These are phyloP conservation scores for Ustilago sp. DNA, from an alignment of 1,284 basidiomycete species.

Conservation along the genomic window DNA sequence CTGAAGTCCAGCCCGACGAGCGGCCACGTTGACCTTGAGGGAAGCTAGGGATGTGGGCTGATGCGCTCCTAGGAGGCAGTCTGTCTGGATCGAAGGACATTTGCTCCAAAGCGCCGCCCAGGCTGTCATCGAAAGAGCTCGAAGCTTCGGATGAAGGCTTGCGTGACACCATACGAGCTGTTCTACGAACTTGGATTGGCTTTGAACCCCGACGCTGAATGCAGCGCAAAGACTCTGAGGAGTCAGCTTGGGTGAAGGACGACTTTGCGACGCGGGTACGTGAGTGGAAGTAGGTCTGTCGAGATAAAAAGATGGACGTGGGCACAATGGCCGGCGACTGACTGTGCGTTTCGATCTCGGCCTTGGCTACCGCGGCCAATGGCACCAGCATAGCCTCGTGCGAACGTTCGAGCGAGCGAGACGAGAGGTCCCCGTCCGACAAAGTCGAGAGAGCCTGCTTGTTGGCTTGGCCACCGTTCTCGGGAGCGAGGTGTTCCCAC, in stretches of 20 bases:
- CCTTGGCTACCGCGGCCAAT: slow-evolving; percentile 32
- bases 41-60: slow-evolving; percentile 44
- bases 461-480: slow-evolving; percentile 5
- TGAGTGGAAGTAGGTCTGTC: slow-evolving; percentile 46
- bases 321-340: slow-evolving; percentile 45
- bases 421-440: background rate
- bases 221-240: slow-evolving; percentile 10
- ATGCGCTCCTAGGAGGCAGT: slow-evolving; percentile 25
- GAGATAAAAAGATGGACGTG: slow-evolving; percentile 41
- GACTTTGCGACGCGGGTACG: slow-evolving; percentile 15
- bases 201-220: slow-evolving; percentile 23
- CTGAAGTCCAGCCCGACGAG: slow-evolving; percentile 38
- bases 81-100: slow-evolving; percentile 30
- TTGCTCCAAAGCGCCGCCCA: slow-evolving; percentile 37
- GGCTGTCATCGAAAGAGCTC: slow-evolving; percentile 33
- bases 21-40: slow-evolving; percentile 47
- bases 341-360: slow-evolving; percentile 54
- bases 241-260: background rate
- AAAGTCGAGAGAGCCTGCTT: slow-evolving; percentile 19
- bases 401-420: slow-evolving; percentile 4
- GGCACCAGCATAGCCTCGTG: background rate
- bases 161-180: slow-evolving; percentile 32
- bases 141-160: slow-evolving; percentile 20
- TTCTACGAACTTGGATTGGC: slow-evolving; percentile 38
- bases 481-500: slow-evolving; percentile 36